Evolutionary conservation across 1,139 yeast species (phyloP).

Genomic region (Casaregolazyma lundiana): DNA sequence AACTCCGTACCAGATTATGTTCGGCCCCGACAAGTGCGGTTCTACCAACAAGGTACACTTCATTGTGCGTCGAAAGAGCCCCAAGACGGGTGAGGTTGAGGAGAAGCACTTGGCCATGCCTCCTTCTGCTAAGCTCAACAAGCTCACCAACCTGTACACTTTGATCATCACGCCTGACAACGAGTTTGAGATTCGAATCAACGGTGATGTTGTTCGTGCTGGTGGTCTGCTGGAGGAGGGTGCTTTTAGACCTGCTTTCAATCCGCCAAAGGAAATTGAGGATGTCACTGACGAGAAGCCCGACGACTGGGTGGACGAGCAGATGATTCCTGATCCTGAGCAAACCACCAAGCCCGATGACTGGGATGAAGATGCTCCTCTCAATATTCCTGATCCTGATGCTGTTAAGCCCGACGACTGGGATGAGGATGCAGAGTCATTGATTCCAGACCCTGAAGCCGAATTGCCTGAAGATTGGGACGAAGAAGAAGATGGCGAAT

Average conservation of each 20-base stretch:
- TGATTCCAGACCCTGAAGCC: conserved; percentile 63
- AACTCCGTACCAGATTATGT: conserved; percentile 80
- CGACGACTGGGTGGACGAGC: conserved; percentile 71
- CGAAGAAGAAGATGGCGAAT: conserved; percentile 81
- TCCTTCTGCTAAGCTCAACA: conserved; percentile 59
- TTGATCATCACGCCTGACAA: conserved; percentile 60
- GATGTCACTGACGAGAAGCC: conserved; percentile 69
- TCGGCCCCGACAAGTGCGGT: conserved; percentile 94
- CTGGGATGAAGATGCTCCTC: conserved; percentile 69
- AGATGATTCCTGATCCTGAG: conserved; percentile 61
- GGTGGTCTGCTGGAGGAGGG: conserved; percentile 59
- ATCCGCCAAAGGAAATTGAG: conserved; percentile 56
- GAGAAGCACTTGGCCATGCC: conserved; percentile 67
- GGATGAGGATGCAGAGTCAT: conserved; percentile 60
- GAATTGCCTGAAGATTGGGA: conserved; percentile 73
- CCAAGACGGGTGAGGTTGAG: conserved; percentile 51
- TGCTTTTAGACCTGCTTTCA: conserved; percentile 56
- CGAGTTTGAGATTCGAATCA: conserved; percentile 72
- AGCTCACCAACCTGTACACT: conserved; percentile 63
- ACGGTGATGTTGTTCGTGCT: conserved; percentile 67
- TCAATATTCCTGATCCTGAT: conserved; percentile 58
- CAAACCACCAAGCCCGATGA: conserved; percentile 64
- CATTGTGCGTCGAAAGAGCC: conserved; percentile 58
- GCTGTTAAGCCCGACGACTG: conserved; percentile 70
- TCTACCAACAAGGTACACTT: conserved; percentile 73